Evolutionary conservation across 2,329 filamentous ascomycete species (phyloP).

Genomic region (Paramyrothecium sp.): DNA sequence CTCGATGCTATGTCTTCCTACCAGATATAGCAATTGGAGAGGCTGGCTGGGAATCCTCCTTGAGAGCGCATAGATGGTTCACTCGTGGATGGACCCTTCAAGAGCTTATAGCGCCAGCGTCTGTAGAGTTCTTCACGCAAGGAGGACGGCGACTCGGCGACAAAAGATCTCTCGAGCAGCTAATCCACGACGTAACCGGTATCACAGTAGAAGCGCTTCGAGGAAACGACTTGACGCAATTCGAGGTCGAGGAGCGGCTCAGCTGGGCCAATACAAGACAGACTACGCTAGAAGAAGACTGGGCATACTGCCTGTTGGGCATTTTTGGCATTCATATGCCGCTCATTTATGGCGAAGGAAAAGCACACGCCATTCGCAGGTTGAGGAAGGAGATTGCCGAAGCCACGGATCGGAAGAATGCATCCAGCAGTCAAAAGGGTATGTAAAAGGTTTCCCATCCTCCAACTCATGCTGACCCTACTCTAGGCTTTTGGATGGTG

Average conservation of each 20-base stretch:
- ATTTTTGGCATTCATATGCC: slow-evolving; percentile 10
- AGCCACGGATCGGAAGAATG: background rate
- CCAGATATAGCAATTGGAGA: background rate
- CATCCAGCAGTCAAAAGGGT: background rate
- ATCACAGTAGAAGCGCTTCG: slow-evolving; percentile 8
- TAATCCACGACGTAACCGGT: slow-evolving; percentile 10
- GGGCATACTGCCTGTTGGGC: slow-evolving; percentile 5
- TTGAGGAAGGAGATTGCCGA: slow-evolving; percentile 4
- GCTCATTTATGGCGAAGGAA: slow-evolving; percentile 7
- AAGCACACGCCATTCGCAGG: slow-evolving; percentile 1
- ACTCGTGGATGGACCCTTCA: background rate
- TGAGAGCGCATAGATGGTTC: background rate
- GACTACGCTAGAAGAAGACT: slow-evolving; percentile 4
- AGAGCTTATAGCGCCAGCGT: slow-evolving; percentile 8
- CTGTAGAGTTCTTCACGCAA: slow-evolving; percentile 8
- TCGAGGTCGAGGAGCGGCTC: slow-evolving; percentile 1
- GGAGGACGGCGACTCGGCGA: slow-evolving; percentile 7
- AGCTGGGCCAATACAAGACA: slow-evolving; percentile 2
- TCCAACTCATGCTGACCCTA: background rate
- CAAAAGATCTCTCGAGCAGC: slow-evolving; percentile 3
- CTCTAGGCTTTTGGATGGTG: slow-evolving; percentile 1
- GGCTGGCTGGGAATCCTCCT: background rate
- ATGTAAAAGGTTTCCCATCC: background rate
- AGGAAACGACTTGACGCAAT: slow-evolving; percentile 1
- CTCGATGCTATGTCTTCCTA: slow-evolving; percentile 9